Evolutionary conservation across 345 rosid genomes (phyloP), one percentile per base, ranked within the genome.

Genomic region (Aquilaria sinensis): DNA sequence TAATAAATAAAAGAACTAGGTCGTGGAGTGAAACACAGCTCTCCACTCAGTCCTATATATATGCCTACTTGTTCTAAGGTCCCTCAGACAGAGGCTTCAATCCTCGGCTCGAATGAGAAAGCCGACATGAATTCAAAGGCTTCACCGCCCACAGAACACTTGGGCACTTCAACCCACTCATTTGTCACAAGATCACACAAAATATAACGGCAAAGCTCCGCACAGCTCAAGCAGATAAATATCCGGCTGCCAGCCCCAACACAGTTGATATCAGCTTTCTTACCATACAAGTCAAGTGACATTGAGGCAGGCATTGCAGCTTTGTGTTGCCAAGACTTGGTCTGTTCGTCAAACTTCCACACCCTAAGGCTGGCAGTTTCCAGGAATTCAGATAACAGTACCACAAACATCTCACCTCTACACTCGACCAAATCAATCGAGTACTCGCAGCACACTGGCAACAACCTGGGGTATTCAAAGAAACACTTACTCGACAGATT

Each of bases 351-450:
- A 56, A 75, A 87, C 61, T 74, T 84, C 98, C 98, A 92, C 10
- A 92, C 72, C 72, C 98, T 74, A 46, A 92, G 83, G 69, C 85
- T 92, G 0, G 98, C 85, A 50, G 88, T 92, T 67, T 79, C 95
- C 12, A 81, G 83, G 34, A 92, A 85, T 64, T 92, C 98, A 0
- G 96, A 87, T 41, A 92, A 73, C 48, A 87, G 76, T 31, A 89
- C 76, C 15, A 81, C 92, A 13, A 80, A 67, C 85, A 87, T 75
- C 62, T 85, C 81, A 47, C 98, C 95, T 62, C 78, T 71, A 4
- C 86, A 80, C 70, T 81, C 95, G 70, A 92, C 87, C 76, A 87
- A 72, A 65, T 92, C 98, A 3, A 92, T 76, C 62, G 98, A 92
- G 76, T 92, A 87, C 67, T 92, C 98, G 0, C 65, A 67, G 49